Conservation (phyloP, 352 stramenopile genomes). For the Poterioochromonas sp. region DNA sequence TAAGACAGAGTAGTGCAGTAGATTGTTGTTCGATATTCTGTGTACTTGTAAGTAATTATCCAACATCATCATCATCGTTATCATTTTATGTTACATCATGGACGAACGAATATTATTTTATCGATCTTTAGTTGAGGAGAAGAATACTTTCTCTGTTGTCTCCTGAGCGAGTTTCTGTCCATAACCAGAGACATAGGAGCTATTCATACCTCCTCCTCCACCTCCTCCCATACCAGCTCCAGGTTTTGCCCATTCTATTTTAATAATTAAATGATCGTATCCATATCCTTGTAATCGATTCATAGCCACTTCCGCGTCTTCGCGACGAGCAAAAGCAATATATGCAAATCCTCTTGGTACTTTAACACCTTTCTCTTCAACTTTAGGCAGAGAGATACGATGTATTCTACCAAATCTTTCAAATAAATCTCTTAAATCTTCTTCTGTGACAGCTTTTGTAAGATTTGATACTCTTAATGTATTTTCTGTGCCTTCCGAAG, state of each 20-base stretch:
- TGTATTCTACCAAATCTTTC: slow-evolving; percentile 86
- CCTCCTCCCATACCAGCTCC: slow-evolving; percentile 43
- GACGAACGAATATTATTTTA: background rate
- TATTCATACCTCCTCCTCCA: slow-evolving; percentile 46
- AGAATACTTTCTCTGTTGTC: slow-evolving; percentile 67
- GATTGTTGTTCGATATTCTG: background rate
- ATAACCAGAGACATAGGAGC: slow-evolving; percentile 59
- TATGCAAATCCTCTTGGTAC: slow-evolving; percentile 97
- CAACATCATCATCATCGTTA: background rate
- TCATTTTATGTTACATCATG: background rate
- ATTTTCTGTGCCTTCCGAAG: background rate
- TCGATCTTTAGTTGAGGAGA: slow-evolving; percentile 52
- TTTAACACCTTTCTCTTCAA: slow-evolving; percentile 46
- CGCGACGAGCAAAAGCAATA: slow-evolving; percentile 90
- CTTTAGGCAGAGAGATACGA: slow-evolving; percentile 91
- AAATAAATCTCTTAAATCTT: slow-evolving; percentile 97
- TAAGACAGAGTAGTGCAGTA: background rate
- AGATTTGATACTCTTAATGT: slow-evolving; percentile 98
- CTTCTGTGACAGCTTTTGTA: slow-evolving; percentile 91
- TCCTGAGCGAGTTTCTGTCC: slow-evolving; percentile 69
- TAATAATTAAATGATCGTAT: slow-evolving; percentile 99
- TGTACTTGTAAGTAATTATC: background rate
- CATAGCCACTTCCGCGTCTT: slow-evolving; percentile 90
- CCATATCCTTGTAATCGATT: slow-evolving; percentile 91
- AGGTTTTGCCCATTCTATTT: slow-evolving; percentile 98